phyloP scores from a whole-genome alignment of 352 stramenopile species.

The Phytophthora ohioensis region DNA sequence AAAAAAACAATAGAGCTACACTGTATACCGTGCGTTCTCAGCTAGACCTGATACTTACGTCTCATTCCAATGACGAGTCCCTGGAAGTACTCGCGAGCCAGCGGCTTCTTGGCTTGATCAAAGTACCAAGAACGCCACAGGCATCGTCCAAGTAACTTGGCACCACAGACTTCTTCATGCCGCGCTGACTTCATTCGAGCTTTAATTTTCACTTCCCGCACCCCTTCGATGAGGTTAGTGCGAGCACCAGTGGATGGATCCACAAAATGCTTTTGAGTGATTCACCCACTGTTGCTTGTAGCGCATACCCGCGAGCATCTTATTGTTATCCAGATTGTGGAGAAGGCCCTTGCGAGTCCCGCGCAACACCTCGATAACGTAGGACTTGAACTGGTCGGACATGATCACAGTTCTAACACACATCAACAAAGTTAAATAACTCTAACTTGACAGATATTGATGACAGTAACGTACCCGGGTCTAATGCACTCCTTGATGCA shows the following conservation, averaged over 20 bases:
- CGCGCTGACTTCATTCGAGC: background rate
- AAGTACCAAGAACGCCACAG: background rate
- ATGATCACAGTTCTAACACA: slow-evolving; percentile 7
- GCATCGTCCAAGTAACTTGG: background rate
- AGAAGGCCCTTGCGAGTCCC: slow-evolving; percentile 1
- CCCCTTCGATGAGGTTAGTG: slow-evolving; percentile 7
- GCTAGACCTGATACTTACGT: background rate
- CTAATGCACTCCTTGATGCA: slow-evolving; percentile 4
- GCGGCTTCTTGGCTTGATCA: background rate
- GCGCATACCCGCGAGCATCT: background rate
- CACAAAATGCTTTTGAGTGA: slow-evolving; percentile 9
- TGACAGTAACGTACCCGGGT: background rate
- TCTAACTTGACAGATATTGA: background rate
- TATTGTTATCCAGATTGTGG: slow-evolving; percentile 10
- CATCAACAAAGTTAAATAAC: background rate
- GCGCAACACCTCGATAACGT: background rate
- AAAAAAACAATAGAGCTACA: too few species aligned
- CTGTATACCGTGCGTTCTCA: too few species aligned
- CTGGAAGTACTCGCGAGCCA: background rate
- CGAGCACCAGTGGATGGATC: background rate
- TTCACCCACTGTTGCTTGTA: slow-evolving; percentile 14
- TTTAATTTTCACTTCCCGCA: background rate
- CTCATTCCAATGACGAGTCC: background rate
- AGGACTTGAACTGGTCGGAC: slow-evolving; percentile 10
- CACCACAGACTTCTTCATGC: background rate